phyloP scores from a whole-genome alignment of 2,329 filamentous ascomycete genomes.

The Monascus ruber region DNA sequence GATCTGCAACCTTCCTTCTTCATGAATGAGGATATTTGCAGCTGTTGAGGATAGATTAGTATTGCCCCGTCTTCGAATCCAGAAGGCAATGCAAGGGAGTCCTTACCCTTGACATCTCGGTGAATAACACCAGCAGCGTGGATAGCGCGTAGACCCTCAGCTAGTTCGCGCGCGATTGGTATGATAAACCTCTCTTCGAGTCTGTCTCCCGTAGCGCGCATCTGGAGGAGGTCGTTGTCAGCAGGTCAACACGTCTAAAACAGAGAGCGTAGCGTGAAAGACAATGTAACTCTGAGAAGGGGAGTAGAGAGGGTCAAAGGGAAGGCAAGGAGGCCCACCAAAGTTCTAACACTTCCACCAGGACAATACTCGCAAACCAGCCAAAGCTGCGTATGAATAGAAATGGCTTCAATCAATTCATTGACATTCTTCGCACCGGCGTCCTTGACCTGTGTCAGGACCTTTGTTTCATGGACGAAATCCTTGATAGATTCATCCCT shows the following conservation, averaged over 20 bases:
- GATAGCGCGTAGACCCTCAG: conserved; percentile 49
- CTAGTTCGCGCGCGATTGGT: conserved; percentile 52
- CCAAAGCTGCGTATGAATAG: conserved; percentile 55
- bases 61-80: background rate
- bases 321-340: conserved; percentile 36
- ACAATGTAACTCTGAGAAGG: too few species aligned
- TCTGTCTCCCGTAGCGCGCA: conserved; percentile 37
- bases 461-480: conserved; percentile 52
- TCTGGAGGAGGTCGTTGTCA: conserved; percentile 18
- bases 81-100: background rate
- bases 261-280: background rate
- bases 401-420: conserved; percentile 51
- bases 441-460: conserved; percentile 52
- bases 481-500: conserved; percentile 41
- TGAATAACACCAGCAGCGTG: conserved; percentile 57
- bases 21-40: conserved; percentile 53
- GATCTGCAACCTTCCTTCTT: conserved; percentile 51
- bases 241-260: conserved; percentile 14
- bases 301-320: background rate
- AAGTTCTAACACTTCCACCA: conserved; percentile 52
- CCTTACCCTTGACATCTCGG: conserved; percentile 50
- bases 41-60: conserved; percentile 23
- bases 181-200: conserved; percentile 53
- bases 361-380: conserved; percentile 57
- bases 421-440: conserved; percentile 53